A percentile compares a stretch with the other conserved stretches of the same genome.
These are phyloP conservation scores for Neostapfia colusana DNA, from an alignment of 176 grass and related monocot genomes.

Conservation along the genomic window DNA sequence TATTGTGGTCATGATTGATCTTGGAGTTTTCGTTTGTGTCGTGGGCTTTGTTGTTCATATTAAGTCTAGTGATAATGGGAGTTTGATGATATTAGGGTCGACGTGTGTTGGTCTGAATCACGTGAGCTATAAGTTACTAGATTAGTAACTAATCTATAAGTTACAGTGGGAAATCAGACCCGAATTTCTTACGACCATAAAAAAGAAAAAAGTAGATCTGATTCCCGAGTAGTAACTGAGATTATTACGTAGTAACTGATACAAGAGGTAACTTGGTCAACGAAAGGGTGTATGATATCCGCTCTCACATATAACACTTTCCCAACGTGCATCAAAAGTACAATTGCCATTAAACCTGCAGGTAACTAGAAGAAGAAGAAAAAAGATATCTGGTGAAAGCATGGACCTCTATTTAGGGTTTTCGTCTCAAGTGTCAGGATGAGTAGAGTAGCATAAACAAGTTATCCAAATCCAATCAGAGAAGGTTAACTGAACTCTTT, in stretches of 20 bases:
- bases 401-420: too few species aligned
- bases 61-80: not conserved
- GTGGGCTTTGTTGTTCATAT: not conserved
- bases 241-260: too few species aligned
- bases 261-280: not conserved
- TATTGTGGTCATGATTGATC: slow-evolving; percentile 10
- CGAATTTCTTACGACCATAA: too few species aligned
- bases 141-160: too few species aligned
- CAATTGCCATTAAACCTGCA: not conserved
- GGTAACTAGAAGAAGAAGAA: too few species aligned
- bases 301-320: too few species aligned
- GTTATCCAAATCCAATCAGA: slow-evolving; percentile 1
- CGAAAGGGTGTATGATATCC: too few species aligned
- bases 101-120: not conserved
- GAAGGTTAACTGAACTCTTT: not conserved
- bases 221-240: not conserved
- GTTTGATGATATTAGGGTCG: not conserved
- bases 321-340: not conserved
- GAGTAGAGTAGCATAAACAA: not conserved
- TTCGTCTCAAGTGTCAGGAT: not conserved
- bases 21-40: slow-evolving; percentile 11
- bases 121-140: not conserved
- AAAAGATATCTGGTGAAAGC: too few species aligned
- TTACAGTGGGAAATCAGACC: too few species aligned
- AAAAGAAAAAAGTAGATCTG: not conserved